Percentiles rank a stretch among this genome's conserved stretches.
Evolutionary conservation across 371 early-diverging fungal species (phyloP).

Genomic region (Haplosporangium sp.): DNA sequence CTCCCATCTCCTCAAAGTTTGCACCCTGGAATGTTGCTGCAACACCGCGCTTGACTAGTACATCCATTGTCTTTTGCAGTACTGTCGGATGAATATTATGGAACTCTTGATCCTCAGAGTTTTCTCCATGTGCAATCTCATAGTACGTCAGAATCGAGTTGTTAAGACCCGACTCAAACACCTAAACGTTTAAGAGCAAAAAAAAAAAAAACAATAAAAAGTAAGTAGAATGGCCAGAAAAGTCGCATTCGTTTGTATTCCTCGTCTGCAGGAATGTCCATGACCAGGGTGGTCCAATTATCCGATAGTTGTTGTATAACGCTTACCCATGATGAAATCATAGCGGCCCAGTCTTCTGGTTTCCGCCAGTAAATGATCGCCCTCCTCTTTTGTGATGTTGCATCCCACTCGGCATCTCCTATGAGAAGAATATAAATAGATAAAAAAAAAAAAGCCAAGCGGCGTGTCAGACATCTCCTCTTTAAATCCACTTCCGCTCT

Average conservation of each 20-base stretch:
- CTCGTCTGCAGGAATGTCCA: neutral
- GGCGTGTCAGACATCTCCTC: neutral
- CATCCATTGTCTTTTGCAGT: conserved; percentile 78
- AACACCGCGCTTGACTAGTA: conserved; percentile 81
- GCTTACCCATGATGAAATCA: conserved; percentile 84
- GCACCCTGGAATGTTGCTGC: conserved; percentile 85
- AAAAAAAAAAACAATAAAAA: neutral
- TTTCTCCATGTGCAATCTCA: conserved; percentile 86
- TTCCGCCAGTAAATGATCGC: conserved; percentile 87
- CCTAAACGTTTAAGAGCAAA: conserved; percentile 51
- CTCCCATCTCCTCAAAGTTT: conserved; percentile 82
- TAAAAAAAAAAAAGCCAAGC: neutral
- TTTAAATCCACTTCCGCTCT: neutral
- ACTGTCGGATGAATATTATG: conserved; percentile 75
- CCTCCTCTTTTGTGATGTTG: conserved; percentile 61
- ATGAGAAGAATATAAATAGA: neutral
- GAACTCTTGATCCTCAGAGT: conserved; percentile 82
- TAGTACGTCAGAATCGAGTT: conserved; percentile 86
- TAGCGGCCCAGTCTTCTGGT: conserved; percentile 89
- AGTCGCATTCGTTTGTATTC: too few relatives aligned
- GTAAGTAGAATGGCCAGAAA: neutral
- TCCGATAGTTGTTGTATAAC: neutral
- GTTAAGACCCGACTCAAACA: conserved; percentile 76
- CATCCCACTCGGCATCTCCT: conserved; percentile 84
- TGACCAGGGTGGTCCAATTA: neutral